Conservation (phyloP, 164 flowering plant species). For the Hamamelis virginiana region DNA sequence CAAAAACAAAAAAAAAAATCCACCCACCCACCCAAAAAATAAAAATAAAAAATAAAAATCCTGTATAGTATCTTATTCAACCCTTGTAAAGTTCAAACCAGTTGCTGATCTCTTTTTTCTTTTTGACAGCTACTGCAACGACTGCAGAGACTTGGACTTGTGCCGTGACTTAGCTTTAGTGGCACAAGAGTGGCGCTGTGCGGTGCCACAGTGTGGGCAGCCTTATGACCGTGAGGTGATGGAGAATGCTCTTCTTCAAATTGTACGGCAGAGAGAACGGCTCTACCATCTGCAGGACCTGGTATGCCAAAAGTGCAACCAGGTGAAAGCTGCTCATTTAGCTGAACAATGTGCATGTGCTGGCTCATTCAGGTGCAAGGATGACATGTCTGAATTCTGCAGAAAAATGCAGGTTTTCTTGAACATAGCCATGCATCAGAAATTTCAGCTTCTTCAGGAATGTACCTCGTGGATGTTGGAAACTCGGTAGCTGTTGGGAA, state of each 20-base stretch:
- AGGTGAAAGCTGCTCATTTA: constrained; percentile 83
- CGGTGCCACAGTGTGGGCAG: constrained; percentile 92
- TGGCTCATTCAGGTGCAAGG: constrained; percentile 81
- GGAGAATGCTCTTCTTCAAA: constrained; percentile 92
- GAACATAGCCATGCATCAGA: constrained; percentile 60
- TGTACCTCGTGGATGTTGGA: constrained; percentile 81
- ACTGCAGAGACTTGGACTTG: constrained; percentile 88
- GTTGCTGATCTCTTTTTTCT: constrained; percentile 1
- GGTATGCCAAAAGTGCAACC: constrained; percentile 76
- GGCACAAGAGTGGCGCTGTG: constrained; percentile 81
- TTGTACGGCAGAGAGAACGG: constrained; percentile 84
- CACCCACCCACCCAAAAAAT: no score
- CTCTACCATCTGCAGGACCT: constrained; percentile 90
- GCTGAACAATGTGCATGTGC: constrained; percentile 84
- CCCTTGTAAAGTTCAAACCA: background rate
- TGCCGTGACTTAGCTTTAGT: constrained; percentile 72
- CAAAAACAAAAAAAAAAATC: no score
- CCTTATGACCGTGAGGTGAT: constrained; percentile 82
- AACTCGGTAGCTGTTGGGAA: constrained; percentile 13
- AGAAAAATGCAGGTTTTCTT: constrained; percentile 72
- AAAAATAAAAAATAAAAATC: no score
- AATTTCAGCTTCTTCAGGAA: constrained; percentile 74
- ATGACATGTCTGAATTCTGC: constrained; percentile 61
- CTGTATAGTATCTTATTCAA: no score
- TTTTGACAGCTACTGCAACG: constrained; percentile 80